A percentile compares a stretch with the other conserved stretches of the same genome.
phyloP scores from a whole-genome alignment of 768 basidiomycete species.

The Tephrocybe sp. region DNA sequence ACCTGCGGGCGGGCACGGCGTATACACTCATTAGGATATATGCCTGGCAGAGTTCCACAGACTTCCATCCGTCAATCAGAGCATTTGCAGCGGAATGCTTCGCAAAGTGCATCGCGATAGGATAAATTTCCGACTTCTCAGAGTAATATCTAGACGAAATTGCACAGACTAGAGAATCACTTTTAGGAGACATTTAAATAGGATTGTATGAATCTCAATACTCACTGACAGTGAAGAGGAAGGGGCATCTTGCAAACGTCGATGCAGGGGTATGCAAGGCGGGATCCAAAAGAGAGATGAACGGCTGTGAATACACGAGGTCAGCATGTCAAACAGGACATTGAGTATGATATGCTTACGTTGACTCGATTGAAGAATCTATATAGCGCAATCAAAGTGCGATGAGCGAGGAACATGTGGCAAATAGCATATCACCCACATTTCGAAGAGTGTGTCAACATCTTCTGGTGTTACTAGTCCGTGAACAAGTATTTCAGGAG shows the following conservation, averaged over 20 bases:
- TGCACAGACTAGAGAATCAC: conserved; percentile 61
- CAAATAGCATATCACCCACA: conserved; percentile 43
- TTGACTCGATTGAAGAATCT: conserved; percentile 75
- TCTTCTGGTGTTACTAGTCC: conserved; percentile 75
- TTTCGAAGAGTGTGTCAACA: conserved; percentile 80
- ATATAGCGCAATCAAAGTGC: conserved; percentile 5
- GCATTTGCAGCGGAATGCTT: conserved; percentile 80
- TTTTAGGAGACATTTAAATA: background rate
- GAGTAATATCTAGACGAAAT: conserved; percentile 78
- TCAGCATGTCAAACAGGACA: background rate
- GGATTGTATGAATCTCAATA: conserved; percentile 16
- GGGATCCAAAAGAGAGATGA: conserved; percentile 76
- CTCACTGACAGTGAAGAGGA: conserved; percentile 84
- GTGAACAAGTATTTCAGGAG: conserved; percentile 80
- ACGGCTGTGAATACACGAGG: conserved; percentile 38
- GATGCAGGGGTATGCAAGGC: conserved; percentile 76
- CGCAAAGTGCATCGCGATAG: conserved; percentile 87
- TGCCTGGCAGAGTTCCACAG: conserved; percentile 87
- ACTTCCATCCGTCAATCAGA: conserved; percentile 78
- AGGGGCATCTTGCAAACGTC: conserved; percentile 82
- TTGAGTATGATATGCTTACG: conserved; percentile 36
- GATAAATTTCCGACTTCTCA: conserved; percentile 81
- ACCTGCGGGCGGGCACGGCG: conserved; percentile 73
- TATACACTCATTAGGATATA: conserved; percentile 87
- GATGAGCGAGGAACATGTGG: background rate